Percentiles rank a stretch among this genome's conserved stretches.
Evolutionary conservation across 1,284 basidiomycete species (phyloP).

Genomic region (Flammula alnicola): DNA sequence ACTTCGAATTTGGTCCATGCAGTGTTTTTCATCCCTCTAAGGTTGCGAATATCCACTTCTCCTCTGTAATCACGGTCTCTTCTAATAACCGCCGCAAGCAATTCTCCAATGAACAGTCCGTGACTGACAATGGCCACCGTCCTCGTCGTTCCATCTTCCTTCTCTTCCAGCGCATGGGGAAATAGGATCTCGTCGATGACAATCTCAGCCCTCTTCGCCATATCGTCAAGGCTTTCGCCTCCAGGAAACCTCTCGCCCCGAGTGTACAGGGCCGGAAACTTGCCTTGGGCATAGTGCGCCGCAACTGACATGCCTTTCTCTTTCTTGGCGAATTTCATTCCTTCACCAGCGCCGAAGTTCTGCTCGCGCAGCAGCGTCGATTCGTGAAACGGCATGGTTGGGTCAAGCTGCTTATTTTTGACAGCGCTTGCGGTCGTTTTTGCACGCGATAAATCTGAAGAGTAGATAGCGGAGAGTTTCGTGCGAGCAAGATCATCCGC

Average conservation of each 20-base stretch:
- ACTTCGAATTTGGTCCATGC: slow-evolving; percentile 69
- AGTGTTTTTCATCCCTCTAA: slow-evolving; percentile 67
- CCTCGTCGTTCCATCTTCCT: slow-evolving; percentile 36
- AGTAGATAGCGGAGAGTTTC: slow-evolving; percentile 71
- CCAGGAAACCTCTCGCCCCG: slow-evolving; percentile 67
- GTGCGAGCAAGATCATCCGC: slow-evolving; percentile 65
- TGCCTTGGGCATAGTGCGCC: slow-evolving; percentile 54
- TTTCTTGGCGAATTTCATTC: slow-evolving; percentile 50
- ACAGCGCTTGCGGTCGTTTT: slow-evolving; percentile 71
- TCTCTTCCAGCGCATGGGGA: slow-evolving; percentile 51
- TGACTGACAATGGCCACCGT: slow-evolving; percentile 77
- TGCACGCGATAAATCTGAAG: slow-evolving; percentile 83
- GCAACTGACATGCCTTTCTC: slow-evolving; percentile 44
- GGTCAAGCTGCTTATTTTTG: slow-evolving; percentile 39
- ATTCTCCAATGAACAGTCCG: slow-evolving; percentile 76
- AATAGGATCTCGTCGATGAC: slow-evolving; percentile 66
- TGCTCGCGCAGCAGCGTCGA: slow-evolving; percentile 66
- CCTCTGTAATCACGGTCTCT: slow-evolving; percentile 32
- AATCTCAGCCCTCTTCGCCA: slow-evolving; percentile 61
- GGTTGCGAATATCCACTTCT: slow-evolving; percentile 35
- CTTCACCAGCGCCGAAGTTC: slow-evolving; percentile 77
- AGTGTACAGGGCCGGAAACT: slow-evolving; percentile 53
- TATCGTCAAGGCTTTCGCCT: slow-evolving; percentile 77
- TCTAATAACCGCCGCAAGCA: slow-evolving; percentile 55
- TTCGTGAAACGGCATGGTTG: slow-evolving; percentile 55